phyloP scores from a whole-genome alignment of 2,329 filamentous ascomycete species.

The Eutypella sp. region DNA sequence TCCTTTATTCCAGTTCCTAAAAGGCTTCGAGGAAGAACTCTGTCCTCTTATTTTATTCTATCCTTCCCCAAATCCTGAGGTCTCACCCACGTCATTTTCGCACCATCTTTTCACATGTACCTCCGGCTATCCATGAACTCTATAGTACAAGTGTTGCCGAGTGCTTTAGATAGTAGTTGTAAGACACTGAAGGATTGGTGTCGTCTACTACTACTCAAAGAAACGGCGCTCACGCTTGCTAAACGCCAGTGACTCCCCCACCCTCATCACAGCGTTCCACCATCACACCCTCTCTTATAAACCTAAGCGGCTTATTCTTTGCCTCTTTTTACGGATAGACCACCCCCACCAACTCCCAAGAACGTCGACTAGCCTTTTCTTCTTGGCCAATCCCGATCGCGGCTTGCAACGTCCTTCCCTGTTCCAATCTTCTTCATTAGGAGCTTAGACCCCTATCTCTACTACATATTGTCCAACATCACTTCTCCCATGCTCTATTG shows the following conservation, averaged over 20 bases:
- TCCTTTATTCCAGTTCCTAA: neutral
- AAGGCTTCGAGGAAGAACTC: too few relatives aligned
- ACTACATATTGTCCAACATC: neutral
- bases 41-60: too few relatives aligned
- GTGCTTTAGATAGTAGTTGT: neutral
- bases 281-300: neutral
- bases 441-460: neutral
- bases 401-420: neutral
- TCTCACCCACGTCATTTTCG: too few relatives aligned
- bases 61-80: too few relatives aligned
- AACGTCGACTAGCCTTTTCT: neutral
- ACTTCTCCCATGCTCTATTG: neutral
- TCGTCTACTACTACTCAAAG: neutral
- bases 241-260: neutral
- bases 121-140: too few relatives aligned
- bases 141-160: too few relatives aligned
- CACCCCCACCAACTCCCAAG: neutral
- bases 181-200: neutral
- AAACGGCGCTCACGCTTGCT: neutral
- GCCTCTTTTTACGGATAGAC: neutral
- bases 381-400: neutral
- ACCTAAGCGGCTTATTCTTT: conserved; percentile 1
- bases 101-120: too few relatives aligned
- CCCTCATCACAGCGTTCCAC: neutral
- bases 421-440: neutral